These are phyloP conservation scores for Alloteropsis angusta DNA, from an alignment of 202 grass and related monocot genomes.

Conservation along the genomic window DNA sequence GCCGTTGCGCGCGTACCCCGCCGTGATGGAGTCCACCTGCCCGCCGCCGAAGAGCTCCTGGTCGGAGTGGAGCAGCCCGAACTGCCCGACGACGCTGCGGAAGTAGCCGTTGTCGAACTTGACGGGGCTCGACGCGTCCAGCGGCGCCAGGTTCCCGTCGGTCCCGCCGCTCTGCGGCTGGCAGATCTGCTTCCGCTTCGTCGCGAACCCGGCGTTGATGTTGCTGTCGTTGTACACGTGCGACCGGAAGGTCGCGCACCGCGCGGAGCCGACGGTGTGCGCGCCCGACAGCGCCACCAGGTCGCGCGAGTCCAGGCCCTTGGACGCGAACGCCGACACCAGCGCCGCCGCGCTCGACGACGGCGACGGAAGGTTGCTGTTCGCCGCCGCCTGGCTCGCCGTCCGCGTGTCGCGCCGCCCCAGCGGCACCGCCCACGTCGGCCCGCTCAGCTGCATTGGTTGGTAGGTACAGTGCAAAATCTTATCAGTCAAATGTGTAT, in stretches of 20 bases:
- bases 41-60: slow-evolving; percentile 75
- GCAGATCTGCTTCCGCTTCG: slow-evolving; percentile 39
- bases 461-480: too few relatives aligned
- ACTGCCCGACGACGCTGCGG: slow-evolving; percentile 34
- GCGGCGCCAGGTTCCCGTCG: slow-evolving; percentile 48
- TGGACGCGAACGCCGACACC: slow-evolving; percentile 45
- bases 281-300: slow-evolving; percentile 76
- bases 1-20: slow-evolving; percentile 44
- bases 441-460: slow-evolving; percentile 53
- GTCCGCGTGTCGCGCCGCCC: slow-evolving; percentile 57
- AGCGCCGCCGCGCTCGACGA: slow-evolving; percentile 36
- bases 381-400: slow-evolving; percentile 60
- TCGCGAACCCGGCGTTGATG: slow-evolving; percentile 41
- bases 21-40: slow-evolving; percentile 30
- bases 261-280: slow-evolving; percentile 73
- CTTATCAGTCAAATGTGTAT: too few relatives aligned
- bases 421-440: slow-evolving; percentile 60
- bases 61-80: slow-evolving; percentile 67
- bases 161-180: slow-evolving; percentile 8
- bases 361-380: slow-evolving; percentile 65
- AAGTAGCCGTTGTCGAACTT: slow-evolving; percentile 72
- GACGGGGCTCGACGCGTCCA: slow-evolving; percentile 50
- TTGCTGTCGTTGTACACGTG: slow-evolving; percentile 69
- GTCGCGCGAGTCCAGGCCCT: slow-evolving; percentile 63
- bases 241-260: slow-evolving; percentile 48